Evolutionary conservation across 2,329 filamentous ascomycete genomes (phyloP), one percentile per base, ranked within the genome.

Genomic region (Alternaria consortialis): DNA sequence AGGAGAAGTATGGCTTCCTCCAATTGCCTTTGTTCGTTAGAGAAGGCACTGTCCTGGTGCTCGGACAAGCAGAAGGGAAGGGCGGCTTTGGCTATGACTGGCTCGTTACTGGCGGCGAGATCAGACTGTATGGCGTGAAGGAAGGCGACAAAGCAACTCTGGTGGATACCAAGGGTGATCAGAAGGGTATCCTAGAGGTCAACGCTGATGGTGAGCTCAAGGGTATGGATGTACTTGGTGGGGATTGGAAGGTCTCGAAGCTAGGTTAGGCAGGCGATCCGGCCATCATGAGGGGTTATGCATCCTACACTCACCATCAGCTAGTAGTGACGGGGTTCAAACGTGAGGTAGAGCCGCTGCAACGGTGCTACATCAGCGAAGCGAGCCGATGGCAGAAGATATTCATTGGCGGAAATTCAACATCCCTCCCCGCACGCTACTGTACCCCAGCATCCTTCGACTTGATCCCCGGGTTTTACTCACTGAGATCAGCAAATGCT

Each of bases 81-180:
- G 69, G 70, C 42, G 77, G 77, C 5, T 80, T 80, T 63, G 74
- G 66, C 8, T 81, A 81, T 61, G 77, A 81, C 54, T 82, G 80
- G 80, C 68, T 77, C 37, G 71, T 63, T 48, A 69, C 69, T n/a
- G 77, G 75, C 51, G 77, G 75, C 15, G 78, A 77, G 59, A 70
- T 82, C 20, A 74, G 72, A 56, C 60, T 79, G 34, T 81, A 80
- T 67, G 74, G 78, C 7, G 71, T 71, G 6, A 76, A 75, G 53
- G 70, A 71, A 36, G 75, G 75, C 37, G 73, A 77, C 48, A 74
- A 68, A 55, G 74, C 79, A 8, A 57, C 61, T 34, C 53, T 82
- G 46, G 78, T 81, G 29, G 75, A 80, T 62, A 62, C 63, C 17
- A 64, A 73, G 13, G 78, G 79, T 12, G 64, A 66, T 11, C 56